Evolutionary conservation across 805 yeast genomes (phyloP).

Genomic region (Phaffomyces thermotolerans): DNA sequence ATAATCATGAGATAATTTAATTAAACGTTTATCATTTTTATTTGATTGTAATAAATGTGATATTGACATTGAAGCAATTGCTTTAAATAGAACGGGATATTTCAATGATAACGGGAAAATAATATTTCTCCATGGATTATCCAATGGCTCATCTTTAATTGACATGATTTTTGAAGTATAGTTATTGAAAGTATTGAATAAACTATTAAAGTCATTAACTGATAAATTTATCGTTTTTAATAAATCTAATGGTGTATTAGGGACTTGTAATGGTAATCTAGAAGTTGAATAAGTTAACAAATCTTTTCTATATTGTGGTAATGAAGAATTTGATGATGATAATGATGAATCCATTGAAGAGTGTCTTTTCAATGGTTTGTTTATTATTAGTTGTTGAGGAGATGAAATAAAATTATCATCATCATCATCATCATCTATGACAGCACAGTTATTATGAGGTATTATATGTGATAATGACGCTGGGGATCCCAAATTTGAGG

Average conservation of each 20-base stretch:
- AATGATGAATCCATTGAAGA: conserved; percentile 14
- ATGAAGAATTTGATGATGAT: conserved; percentile 7
- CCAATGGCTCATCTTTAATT: conserved; percentile 54
- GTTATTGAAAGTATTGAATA: conserved; percentile 32
- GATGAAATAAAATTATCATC: conserved; percentile 3
- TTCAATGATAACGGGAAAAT: conserved; percentile 50
- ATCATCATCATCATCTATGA: conserved; percentile 9
- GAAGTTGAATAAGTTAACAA: conserved; percentile 10
- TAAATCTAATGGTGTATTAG: background rate
- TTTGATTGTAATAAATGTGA: conserved; percentile 33
- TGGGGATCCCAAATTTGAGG: conserved; percentile 15
- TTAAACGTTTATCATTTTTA: conserved; percentile 1
- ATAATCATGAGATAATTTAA: conserved; percentile 4
- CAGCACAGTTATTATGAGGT: conserved; percentile 3
- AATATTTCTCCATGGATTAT: conserved; percentile 60
- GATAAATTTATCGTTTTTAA: background rate
- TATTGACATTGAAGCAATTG: conserved; percentile 60
- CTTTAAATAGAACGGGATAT: conserved; percentile 51
- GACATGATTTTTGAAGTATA: conserved; percentile 51
- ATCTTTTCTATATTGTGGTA: conserved; percentile 21
- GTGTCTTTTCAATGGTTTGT: conserved; percentile 7
- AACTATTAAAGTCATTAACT: conserved; percentile 14
- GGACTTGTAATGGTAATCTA: background rate
- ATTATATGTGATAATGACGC: conserved; percentile 2
- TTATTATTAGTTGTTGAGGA: background rate